Evolutionary conservation across 495 filamentous ascomycete genomes (phyloP), one percentile per base, ranked within the genome.

Genomic region (Penicillium parvum): DNA sequence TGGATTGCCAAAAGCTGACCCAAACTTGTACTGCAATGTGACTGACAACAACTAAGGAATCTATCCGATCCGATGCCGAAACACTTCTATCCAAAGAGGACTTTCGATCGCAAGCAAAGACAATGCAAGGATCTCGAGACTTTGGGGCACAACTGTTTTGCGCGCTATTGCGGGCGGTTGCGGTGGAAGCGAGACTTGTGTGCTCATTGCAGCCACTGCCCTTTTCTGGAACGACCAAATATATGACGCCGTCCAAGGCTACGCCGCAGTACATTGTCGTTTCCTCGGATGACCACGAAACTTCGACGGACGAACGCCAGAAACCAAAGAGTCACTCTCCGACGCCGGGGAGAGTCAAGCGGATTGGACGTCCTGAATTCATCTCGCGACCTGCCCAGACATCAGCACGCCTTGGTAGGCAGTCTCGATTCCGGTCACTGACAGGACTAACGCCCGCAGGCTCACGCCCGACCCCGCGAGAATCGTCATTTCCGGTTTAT

Each of bases 131-230:
- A 4, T 96, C 90, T 29, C 82, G 88, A 32, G 91, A 98, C 64
- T 74, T 92, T 22, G 92, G 90, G 10, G 83, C 88, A 14, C 90
- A 96, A 60, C 61, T 99, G 3, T 95, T 91, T 44, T 96, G 92
- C 64, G 83, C 88, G 6, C 58, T 96, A 17, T 73, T 99, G 8
- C 81, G 92, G 7, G 77, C 78, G 20, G 78, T 73, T 20, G 89
- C 84, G 5, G 79, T 97, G 3, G 81, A 88, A 47, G 77, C 89
- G n/a, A 79, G 92, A 11, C 75, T 99, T 2, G 86, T 96, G 1
- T 97, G 90, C 64, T 99, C 94, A 7, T 72, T 99, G 9, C 90
- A 97, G 53, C 76, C 82, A 0, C 71, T 99, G 3, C 72, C 87
- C 2, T 91, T 92, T 50, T 74, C 72, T 16, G 74, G 82, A 1